A percentile compares a stretch with the other conserved stretches of the same genome.
phyloP scores from a whole-genome alignment of 2,329 filamentous ascomycete genomes.

The Colletotrichum euphorbiae region DNA sequence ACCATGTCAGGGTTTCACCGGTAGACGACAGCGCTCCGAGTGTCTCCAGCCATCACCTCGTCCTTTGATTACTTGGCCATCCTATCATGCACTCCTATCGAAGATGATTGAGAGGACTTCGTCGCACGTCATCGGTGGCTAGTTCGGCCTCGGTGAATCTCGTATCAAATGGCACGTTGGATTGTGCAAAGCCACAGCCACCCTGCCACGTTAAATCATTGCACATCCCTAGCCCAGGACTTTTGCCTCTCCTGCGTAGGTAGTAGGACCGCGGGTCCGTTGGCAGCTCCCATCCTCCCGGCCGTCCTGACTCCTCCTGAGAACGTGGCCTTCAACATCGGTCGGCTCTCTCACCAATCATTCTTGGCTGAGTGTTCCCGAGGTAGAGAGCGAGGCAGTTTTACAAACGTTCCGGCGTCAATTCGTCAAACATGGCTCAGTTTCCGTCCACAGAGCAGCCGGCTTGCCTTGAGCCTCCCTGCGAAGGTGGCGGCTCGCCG shows the following conservation, averaged over 20 bases:
- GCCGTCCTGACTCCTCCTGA: too few relatives aligned
- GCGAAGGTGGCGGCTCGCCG: constrained; percentile 20
- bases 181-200: constrained; percentile 18
- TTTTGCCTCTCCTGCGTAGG: background rate
- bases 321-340: background rate
- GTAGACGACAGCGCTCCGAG: too few relatives aligned
- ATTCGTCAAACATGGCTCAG: background rate
- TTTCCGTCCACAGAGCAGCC: background rate
- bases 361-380: background rate
- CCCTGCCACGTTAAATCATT: constrained; percentile 15
- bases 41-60: background rate
- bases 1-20: too few relatives aligned
- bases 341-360: constrained; percentile 1
- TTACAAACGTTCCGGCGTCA: too few relatives aligned
- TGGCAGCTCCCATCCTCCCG: background rate
- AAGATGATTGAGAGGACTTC: background rate
- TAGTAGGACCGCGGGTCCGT: background rate
- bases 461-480: constrained; percentile 9
- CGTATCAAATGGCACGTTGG: constrained; percentile 2
- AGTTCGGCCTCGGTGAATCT: constrained; percentile 9
- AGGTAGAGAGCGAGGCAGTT: constrained; percentile 12
- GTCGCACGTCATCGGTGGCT: background rate
- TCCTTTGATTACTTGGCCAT: too few relatives aligned
- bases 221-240: constrained; percentile 13
- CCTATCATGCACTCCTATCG: too few relatives aligned